These are phyloP conservation scores for Coix lacrymajobi DNA, from an alignment of 176 grass and related monocot genomes.

Conservation along the genomic window DNA sequence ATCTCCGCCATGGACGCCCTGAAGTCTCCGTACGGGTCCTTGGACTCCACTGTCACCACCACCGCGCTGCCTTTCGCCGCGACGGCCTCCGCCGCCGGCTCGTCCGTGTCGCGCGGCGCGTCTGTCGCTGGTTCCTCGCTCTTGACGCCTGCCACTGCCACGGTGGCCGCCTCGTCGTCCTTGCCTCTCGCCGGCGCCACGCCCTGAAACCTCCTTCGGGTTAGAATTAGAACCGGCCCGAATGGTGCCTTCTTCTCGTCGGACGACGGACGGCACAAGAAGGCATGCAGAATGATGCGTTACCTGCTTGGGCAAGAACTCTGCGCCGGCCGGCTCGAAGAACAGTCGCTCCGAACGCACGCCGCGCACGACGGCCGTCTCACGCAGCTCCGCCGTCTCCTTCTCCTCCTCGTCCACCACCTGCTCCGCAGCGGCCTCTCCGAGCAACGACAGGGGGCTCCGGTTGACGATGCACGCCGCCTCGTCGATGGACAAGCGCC, in stretches of 20 bases:
- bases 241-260: neutral
- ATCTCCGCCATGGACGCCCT: constrained; percentile 72
- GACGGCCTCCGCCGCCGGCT: neutral
- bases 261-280: neutral
- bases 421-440: neutral
- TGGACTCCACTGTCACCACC: constrained; percentile 53
- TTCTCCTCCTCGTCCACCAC: neutral
- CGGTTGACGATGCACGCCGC: neutral
- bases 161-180: neutral
- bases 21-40: constrained; percentile 74
- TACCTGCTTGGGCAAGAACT: constrained; percentile 45
- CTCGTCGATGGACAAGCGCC: constrained; percentile 26
- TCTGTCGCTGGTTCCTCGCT: neutral
- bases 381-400: constrained; percentile 22
- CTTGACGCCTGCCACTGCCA: neutral
- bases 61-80: constrained; percentile 32
- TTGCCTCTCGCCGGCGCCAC: neutral
- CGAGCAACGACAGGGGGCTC: neutral
- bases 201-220: constrained; percentile 4
- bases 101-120: neutral
- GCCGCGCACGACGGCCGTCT: constrained; percentile 47
- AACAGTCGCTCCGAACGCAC: constrained; percentile 65
- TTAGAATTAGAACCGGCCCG: neutral
- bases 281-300: neutral
- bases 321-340: constrained; percentile 55